A percentile compares a stretch with the other conserved stretches of the same genome.
Evolutionary conservation across 306 rosid species (phyloP).

Genomic region (Rubus idaeus): DNA sequence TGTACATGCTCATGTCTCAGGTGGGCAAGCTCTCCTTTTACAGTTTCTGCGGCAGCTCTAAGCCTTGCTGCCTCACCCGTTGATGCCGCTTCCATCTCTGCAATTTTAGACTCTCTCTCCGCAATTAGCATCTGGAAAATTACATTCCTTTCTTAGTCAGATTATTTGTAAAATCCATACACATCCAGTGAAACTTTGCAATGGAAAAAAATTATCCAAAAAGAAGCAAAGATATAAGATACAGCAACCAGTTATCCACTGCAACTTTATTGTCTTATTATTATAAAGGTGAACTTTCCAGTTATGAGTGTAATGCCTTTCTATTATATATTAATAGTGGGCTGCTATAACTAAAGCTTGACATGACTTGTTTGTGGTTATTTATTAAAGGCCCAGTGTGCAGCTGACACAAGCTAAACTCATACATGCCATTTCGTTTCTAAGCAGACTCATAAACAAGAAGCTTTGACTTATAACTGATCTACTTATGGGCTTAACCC

Average conservation of each 20-base stretch:
- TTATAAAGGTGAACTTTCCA: background rate
- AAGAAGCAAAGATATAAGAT: background rate
- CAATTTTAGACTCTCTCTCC: conserved; percentile 89
- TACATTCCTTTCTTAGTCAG: conserved; percentile 14
- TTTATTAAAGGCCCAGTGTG: background rate
- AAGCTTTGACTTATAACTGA: background rate
- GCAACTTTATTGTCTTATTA: background rate
- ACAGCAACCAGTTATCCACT: background rate
- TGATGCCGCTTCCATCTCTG: conserved; percentile 98
- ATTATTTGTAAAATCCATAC: conserved; percentile 23
- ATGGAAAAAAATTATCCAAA: background rate
- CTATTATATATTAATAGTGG: background rate
- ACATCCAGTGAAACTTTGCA: conserved; percentile 1
- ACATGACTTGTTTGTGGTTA: background rate
- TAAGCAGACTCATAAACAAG: conserved; percentile 1
- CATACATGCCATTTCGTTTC: background rate
- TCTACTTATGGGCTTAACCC: background rate
- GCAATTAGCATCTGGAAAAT: conserved; percentile 76
- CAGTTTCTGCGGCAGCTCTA: conserved; percentile 81
- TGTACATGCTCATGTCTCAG: conserved; percentile 81
- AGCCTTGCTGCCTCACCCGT: conserved; percentile 91
- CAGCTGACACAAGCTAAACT: background rate
- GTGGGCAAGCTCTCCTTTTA: conserved; percentile 83
- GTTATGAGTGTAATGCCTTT: background rate
- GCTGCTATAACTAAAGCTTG: background rate